Base-by-base conservation (phyloP, 2,329 filamentous ascomycete species). In the Teratosphaeriaceae sp. region DNA sequence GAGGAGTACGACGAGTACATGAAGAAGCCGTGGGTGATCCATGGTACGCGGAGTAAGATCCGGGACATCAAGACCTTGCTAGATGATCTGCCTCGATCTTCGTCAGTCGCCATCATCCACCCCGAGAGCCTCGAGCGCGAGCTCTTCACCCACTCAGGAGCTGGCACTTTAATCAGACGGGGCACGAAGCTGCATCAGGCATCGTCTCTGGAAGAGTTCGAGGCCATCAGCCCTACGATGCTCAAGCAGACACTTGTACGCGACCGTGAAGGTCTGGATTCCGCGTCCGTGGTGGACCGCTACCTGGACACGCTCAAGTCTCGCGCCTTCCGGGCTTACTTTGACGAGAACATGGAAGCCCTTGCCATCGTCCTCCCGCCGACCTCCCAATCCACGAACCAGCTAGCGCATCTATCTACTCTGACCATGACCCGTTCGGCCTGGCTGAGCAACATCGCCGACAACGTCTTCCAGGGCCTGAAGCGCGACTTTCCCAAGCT, bases 81-180 rank as follows among this genome's bases (percentile, higher is more conserved):
- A 40, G 86, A 88, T 55, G 83, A 85, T 38, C 79, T 98, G 15
- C 92, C 92, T 40, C 83, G 87, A 56, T 90, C 86, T 44, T 96
- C 90, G 15, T 94, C 87, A 57, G 90, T 98, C 38, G 92, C 92
- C 48, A 97, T 98, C 59, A 98, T 97, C 56, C 89, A 97, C 68
- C 90, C 92, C 2, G 88, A 86, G 51, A 89, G 94, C 64, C 75
- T 98, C 33, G 89, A 97, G 69, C 95, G 94, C 70, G 92, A 98
- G 66, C 73, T 97, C 5, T 96, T 97, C 68, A 97, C 90, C 13
- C 88, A 97, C 67, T 92, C 88, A 9, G 90, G 92, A 53, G 90
- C 89, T 38, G 90, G 92, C 46, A 97, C 90, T 24, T 72, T 97
- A 47, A 94, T 97, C 59, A 82, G 89, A 54, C 80, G 90, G 30